Conservation (phyloP, 2,329 filamentous ascomycete species). For the Xenosphaeropsis pyriputrescens region DNA sequence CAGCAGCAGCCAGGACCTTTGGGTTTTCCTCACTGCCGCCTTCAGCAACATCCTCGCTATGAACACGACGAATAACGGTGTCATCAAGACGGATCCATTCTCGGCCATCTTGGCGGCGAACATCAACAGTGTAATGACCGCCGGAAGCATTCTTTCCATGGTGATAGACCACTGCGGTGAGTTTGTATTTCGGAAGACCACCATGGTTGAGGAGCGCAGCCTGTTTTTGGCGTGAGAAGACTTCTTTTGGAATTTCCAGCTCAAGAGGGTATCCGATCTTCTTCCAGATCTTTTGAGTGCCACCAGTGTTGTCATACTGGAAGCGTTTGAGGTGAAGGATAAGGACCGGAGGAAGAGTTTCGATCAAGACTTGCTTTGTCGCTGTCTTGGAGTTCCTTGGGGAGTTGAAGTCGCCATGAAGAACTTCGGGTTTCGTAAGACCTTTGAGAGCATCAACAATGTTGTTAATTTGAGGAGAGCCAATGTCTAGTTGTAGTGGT, state of each 20-base stretch:
- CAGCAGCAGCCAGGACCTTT: conserved; percentile 46
- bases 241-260: conserved; percentile 82
- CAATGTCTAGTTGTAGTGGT: conserved; percentile 88
- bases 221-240: conserved; percentile 64
- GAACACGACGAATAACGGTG: conserved; percentile 73
- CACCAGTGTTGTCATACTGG: conserved; percentile 78
- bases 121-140: conserved; percentile 96
- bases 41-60: conserved; percentile 79
- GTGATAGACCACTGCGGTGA: conserved; percentile 89
- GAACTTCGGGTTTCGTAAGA: conserved; percentile 67
- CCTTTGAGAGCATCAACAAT: conserved; percentile 83
- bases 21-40: conserved; percentile 69
- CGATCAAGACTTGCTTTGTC: conserved; percentile 91
- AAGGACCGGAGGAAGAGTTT: conserved; percentile 77
- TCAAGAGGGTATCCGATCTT: conserved; percentile 92
- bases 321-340: conserved; percentile 96
- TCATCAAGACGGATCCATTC: conserved; percentile 97
- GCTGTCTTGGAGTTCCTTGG: conserved; percentile 65
- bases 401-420: conserved; percentile 75
- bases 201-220: conserved; percentile 50
- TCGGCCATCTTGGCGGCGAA: conserved; percentile 81
- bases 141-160: conserved; percentile 94
- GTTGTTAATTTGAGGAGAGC: conserved; percentile 70
- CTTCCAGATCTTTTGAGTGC: conserved; percentile 97
- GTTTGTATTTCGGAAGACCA: conserved; percentile 65